Conservation (phyloP, 1,139 yeast genomes). For the Lodderomyces jiufengensis region DNA sequence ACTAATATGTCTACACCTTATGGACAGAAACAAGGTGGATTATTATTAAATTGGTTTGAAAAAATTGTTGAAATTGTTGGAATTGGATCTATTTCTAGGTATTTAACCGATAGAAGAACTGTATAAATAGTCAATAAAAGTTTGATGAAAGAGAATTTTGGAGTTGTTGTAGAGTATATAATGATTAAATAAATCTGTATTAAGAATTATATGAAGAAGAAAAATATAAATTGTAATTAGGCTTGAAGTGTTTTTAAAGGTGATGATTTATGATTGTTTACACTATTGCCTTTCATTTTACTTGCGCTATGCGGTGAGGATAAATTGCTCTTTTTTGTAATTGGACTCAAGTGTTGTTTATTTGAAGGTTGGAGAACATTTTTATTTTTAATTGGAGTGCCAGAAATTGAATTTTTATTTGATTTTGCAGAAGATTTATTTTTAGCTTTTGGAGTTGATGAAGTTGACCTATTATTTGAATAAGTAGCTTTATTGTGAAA, state of each 20-base stretch:
- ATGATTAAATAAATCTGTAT: too few species aligned
- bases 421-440: constrained; percentile 1
- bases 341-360: not conserved
- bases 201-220: too few species aligned
- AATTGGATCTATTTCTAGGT: constrained; percentile 84
- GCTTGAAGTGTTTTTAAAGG: constrained; percentile 4
- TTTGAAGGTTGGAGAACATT: constrained; percentile 4
- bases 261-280: constrained; percentile 2
- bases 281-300: too few species aligned
- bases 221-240: too few species aligned
- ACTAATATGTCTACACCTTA: constrained; percentile 75
- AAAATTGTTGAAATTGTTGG: constrained; percentile 83
- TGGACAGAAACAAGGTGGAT: constrained; percentile 85
- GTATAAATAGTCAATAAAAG: constrained; percentile 40
- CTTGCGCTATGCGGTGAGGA: too few species aligned
- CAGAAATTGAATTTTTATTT: not conserved
- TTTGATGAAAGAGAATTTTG: too few species aligned
- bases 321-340: too few species aligned
- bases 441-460: constrained; percentile 5
- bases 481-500: not conserved
- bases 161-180: too few species aligned
- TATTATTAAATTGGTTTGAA: constrained; percentile 87
- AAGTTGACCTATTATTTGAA: constrained; percentile 1
- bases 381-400: constrained; percentile 3
- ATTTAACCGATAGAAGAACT: constrained; percentile 79